Base-by-base conservation (phyloP, 805 yeast species). In the Wickerhamomyces canadensis region DNA sequence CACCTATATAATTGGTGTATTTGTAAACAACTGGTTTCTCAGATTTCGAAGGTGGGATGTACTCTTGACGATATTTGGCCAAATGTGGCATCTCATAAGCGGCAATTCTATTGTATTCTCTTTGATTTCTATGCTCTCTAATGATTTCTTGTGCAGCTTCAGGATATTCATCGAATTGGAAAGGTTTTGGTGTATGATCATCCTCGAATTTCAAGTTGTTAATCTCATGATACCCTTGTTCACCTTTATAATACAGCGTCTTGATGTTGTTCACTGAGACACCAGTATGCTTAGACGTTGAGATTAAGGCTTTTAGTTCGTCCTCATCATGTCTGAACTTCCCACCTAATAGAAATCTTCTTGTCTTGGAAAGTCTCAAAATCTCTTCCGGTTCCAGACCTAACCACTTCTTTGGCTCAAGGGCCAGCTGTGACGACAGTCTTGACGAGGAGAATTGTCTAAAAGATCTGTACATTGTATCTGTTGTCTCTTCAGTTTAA, bases 81-180 rank as follows among this genome's bases (percentile, higher is more conserved):
- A 93, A 69, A 38, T 78, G 72, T 6, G 98, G 98, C 69, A 91
- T 72, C 58, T 91, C 98, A 62, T 82, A 91, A 0, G 97, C 96
- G 10, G 94, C 86, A 31, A 86, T 69, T 51, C 97, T 74, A 54
- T 80, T 80, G 52, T 80, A 78, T 45, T 83, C 76, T 48, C 95
- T 78, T 49, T 76, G 78, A 46, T 76, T 81, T 54, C 97, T 74
- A 51, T 78, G 84, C 46, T 77, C 81, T 38, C 76, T 75, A 24
- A 81, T 72, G 42, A 74, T 72, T 50, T 82, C 80, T 49, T 82
- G 94, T 17, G 93, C 94, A 12, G 65, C 64, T 5, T 80, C 67
- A 19, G 87, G 81, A 44, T 78, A 66, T 52, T 81, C 88, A 53
- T 80, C 86, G 49, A 65, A 77, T 50, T 70, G 68, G 48, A 70